Evolutionary conservation across 192 early-diverging fungal species (phyloP), one percentile per base, ranked within the genome.

Genomic region (Backusella tarrabulga): DNA sequence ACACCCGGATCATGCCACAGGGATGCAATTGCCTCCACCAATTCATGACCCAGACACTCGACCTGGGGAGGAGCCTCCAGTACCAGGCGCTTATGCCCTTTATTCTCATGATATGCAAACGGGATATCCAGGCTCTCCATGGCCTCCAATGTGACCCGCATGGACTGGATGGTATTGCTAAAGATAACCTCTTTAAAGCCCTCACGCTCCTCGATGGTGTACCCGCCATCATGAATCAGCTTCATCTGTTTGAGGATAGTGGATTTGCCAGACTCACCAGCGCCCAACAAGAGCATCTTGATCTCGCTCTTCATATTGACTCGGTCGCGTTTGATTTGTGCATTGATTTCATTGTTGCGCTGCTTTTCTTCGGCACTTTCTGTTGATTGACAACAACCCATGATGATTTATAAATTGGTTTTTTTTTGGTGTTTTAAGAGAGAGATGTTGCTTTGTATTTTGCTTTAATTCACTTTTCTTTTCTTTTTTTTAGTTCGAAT

Each of bases 171-270:
- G 29, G 94, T 93, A 87, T 99, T 99, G 70, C 92, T 93, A 80
- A 96, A 97, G 76, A 99, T 97, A 76, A 97, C 95, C 81, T 97
- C 96, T 84, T 92, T 95, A 88, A 97, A 97, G 42, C 93, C 92
- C 78, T 95, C 93, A 68, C 93, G 88, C 85, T 99, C 97, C 46
- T 96, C 94, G 34, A 87, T 82, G 72, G 91, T 93, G 86, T 96
- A 99, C 2, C 97, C 97, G 76, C 91, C 92, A 79, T 95, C 97
- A 85, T 99, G 96, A 78, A 99, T 97, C 68, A 99, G 89, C 83
- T 95, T 96, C 96, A 99, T 97, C 83, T 99, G 97, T 84, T 99
- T 99, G 72, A 99, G 86, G 80, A 99, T 97, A 14, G 97, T 99
- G 52, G 92, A 94, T 85, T 99, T 99, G 70, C 97, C 97, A 7